Percentiles rank a stretch among this genome's conserved stretches.
Evolutionary conservation across 352 stramenopile species (phyloP).

Genomic region (Phytophthora pisi): DNA sequence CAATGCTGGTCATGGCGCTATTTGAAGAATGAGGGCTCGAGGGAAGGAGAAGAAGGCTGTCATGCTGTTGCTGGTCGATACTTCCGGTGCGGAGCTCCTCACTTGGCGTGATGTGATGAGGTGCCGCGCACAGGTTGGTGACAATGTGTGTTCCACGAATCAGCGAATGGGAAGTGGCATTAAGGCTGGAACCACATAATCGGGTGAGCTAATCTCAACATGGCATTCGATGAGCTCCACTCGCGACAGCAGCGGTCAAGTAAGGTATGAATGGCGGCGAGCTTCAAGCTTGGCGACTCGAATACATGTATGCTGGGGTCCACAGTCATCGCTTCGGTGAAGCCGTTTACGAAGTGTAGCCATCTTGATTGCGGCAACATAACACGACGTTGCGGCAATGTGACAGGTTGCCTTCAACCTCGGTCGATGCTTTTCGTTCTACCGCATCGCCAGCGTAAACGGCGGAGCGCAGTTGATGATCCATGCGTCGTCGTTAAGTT

Average conservation of each 20-base stretch:
- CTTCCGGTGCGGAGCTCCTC: not conserved
- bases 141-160: not conserved
- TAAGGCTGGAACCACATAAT: not conserved
- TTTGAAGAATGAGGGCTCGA: not conserved
- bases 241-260: too few relatives aligned
- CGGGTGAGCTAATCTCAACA: not conserved
- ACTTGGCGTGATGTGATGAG: not conserved
- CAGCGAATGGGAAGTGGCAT: not conserved
- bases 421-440: not conserved
- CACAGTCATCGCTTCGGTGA: too few relatives aligned
- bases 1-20: slow-evolving; percentile 12
- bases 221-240: not conserved
- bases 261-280: too few relatives aligned
- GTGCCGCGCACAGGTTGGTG: not conserved
- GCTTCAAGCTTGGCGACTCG: too few relatives aligned
- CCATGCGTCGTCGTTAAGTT: not conserved
- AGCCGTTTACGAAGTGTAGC: not conserved
- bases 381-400: not conserved
- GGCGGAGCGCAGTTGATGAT: too few relatives aligned
- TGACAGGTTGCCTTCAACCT: not conserved
- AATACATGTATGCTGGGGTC: too few relatives aligned
- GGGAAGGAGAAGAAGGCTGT: too few relatives aligned
- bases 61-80: too few relatives aligned
- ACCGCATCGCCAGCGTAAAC: not conserved
- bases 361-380: not conserved